A percentile compares a stretch with the other conserved stretches of the same genome.
These are phyloP conservation scores for Plasmodium malariae DNA, from an alignment of 169 alveolate species.

Conservation along the genomic window DNA sequence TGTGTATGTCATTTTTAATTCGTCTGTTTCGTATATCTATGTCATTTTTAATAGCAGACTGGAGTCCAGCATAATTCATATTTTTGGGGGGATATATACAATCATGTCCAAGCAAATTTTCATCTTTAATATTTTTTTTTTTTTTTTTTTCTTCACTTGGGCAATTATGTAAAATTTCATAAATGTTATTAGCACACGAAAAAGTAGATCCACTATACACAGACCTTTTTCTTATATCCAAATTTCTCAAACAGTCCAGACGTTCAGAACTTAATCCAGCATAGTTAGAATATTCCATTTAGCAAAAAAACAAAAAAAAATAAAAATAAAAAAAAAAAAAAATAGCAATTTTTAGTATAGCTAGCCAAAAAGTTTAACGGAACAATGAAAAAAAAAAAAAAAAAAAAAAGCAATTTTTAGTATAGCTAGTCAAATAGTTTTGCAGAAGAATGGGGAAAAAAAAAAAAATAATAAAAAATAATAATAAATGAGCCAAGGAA, in stretches of 20 bases:
- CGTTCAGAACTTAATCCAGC: conserved; percentile 76
- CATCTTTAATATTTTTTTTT: conserved; percentile 17
- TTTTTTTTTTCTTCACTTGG: conserved; percentile 19
- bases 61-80: conserved; percentile 45
- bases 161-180: conserved; percentile 55
- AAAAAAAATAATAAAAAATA: not conserved
- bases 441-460: not conserved
- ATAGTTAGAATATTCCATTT: conserved; percentile 46
- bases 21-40: conserved; percentile 39
- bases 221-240: conserved; percentile 41
- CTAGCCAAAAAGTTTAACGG: conserved; percentile 3
- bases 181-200: conserved; percentile 51
- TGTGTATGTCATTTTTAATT: conserved; percentile 19
- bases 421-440: not conserved
- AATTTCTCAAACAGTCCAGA: conserved; percentile 32
- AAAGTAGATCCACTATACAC: conserved; percentile 22
- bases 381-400: not conserved
- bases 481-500: no score
- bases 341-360: not conserved
- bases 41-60: conserved; percentile 44
- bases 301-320: not conserved
- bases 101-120: not conserved
- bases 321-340: not conserved
- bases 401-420: not conserved
- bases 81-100: conserved; percentile 8